Percentiles rank a stretch among this genome's conserved stretches.
These are phyloP conservation scores for Dendrobium huoshanense DNA, from an alignment of 106 monocot genomes.

Conservation along the genomic window DNA sequence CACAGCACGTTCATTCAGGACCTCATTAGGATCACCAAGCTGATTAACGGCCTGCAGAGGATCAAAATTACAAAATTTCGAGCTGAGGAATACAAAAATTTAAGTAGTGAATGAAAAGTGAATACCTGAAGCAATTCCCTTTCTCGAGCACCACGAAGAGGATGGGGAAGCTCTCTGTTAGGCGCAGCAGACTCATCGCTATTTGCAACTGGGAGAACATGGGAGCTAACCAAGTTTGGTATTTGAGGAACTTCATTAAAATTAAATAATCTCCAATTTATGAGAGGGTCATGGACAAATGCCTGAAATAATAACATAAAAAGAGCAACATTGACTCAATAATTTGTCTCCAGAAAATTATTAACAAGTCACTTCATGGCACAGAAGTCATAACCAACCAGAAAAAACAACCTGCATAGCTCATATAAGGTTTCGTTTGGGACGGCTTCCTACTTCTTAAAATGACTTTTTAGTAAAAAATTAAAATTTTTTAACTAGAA, in stretches of 20 bases:
- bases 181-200: slow-evolving; percentile 60
- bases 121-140: slow-evolving; percentile 81
- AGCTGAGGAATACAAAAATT: neutral
- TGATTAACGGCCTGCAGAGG: slow-evolving; percentile 69
- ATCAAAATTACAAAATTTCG: slow-evolving; percentile 1
- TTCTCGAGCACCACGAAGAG: slow-evolving; percentile 82
- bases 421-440: no score
- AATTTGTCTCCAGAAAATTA: no score
- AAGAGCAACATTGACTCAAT: neutral
- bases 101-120: neutral
- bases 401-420: no score
- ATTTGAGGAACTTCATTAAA: slow-evolving; percentile 99
- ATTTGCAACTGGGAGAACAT: slow-evolving; percentile 57
- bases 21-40: slow-evolving; percentile 92
- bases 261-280: slow-evolving; percentile 97
- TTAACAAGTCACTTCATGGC: no score
- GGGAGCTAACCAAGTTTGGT: slow-evolving; percentile 40
- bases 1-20: slow-evolving; percentile 82
- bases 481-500: no score
- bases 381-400: no score
- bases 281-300: slow-evolving; percentile 97
- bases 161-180: slow-evolving; percentile 62
- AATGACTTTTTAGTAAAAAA: no score
- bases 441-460: no score
- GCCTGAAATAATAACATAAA: slow-evolving; percentile 42